These are phyloP conservation scores for Paramecium primaurelia DNA, from an alignment of 73 alveolate species.

Conservation along the genomic window DNA sequence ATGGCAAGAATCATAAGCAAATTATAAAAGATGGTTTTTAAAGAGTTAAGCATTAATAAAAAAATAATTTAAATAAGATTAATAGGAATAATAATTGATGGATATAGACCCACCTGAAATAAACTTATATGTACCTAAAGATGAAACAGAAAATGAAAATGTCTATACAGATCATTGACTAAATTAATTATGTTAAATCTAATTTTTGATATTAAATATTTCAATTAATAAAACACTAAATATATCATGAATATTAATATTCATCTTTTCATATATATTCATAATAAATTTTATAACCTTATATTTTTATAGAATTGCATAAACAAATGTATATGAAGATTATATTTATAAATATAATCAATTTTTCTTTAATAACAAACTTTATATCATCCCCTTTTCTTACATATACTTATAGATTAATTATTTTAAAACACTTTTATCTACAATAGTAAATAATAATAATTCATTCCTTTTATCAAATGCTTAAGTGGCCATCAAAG, in stretches of 20 bases:
- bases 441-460: neutral
- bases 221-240: neutral
- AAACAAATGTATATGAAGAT: neutral
- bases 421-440: neutral
- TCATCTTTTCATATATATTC: too few relatives aligned
- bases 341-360: neutral
- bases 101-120: conserved; percentile 50
- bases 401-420: conserved; percentile 27
- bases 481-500: conserved; percentile 4
- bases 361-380: conserved; percentile 13
- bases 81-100: neutral
- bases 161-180: neutral
- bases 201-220: neutral
- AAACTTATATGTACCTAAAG: neutral
- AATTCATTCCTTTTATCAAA: neutral
- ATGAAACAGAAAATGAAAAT: conserved; percentile 32
- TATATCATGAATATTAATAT: neutral
- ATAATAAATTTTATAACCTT: too few relatives aligned
- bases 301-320: too few relatives aligned
- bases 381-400: conserved; percentile 10
- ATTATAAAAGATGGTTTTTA: conserved; percentile 29
- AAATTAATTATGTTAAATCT: neutral
- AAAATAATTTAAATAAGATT: neutral
- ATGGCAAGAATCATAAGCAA: conserved; percentile 33
- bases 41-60: neutral